Percentiles rank a stretch among this genome's conserved stretches.
Evolutionary conservation across 306 rosid genomes (phyloP).

Genomic region (Castanospermum australe): DNA sequence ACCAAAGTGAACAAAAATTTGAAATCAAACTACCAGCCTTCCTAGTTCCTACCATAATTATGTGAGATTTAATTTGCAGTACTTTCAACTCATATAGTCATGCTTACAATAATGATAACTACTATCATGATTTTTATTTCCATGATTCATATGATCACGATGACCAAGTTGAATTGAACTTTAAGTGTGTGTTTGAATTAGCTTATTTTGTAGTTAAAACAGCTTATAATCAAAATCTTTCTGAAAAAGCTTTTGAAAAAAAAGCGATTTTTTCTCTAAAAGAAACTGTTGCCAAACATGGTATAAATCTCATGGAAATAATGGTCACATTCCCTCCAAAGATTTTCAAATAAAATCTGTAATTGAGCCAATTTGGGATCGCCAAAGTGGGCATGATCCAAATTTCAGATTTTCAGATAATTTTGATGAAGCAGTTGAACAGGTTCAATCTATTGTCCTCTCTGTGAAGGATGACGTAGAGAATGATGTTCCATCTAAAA

Average conservation of each 20-base stretch:
- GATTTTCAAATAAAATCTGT: background rate
- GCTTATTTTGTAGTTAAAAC: too few species aligned
- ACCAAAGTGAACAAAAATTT: background rate
- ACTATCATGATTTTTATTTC: background rate
- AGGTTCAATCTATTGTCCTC: background rate
- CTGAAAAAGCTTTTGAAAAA: too few species aligned
- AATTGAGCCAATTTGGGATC: background rate
- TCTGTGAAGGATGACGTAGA: background rate
- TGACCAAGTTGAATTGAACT: background rate
- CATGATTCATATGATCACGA: background rate
- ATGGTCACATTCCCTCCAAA: background rate
- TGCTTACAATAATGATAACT: background rate
- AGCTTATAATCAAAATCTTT: too few species aligned
- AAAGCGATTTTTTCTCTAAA: too few species aligned
- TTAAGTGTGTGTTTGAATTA: too few species aligned
- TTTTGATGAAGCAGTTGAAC: background rate
- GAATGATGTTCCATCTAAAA: background rate
- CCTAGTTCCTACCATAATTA: background rate
- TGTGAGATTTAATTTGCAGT: background rate
- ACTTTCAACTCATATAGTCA: background rate
- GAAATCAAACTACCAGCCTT: background rate
- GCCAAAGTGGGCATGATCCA: background rate
- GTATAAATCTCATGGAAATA: background rate
- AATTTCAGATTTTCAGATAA: background rate
- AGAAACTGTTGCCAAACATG: too few species aligned